A percentile compares a stretch with the other conserved stretches of the same genome.
Evolutionary conservation across 208 protist genomes (phyloP).

Genomic region (Hexamita inflata): DNA sequence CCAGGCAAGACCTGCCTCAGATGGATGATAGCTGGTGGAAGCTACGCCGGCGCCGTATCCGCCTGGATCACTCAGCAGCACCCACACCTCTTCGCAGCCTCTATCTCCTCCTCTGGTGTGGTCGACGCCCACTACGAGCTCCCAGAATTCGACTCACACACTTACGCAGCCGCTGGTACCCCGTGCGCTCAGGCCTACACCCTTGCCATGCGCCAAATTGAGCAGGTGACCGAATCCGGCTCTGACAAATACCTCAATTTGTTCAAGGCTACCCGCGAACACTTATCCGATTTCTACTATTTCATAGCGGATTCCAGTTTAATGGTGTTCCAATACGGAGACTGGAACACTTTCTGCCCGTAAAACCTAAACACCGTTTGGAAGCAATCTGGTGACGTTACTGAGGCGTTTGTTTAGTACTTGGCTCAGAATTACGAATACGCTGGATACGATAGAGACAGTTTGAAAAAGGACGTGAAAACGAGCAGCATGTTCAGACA

Average conservation of each 20-base stretch:
- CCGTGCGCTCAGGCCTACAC: not conserved
- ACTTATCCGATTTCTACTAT: conserved; percentile 8
- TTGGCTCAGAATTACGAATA: not conserved
- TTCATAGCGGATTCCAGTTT: conserved; percentile 3
- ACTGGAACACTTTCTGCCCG: not conserved
- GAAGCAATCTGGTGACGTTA: not conserved
- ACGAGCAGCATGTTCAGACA: not conserved
- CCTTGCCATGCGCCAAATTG: not conserved
- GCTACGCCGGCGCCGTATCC: conserved; percentile 7
- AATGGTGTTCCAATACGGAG: conserved; percentile 19
- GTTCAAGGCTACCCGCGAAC: not conserved
- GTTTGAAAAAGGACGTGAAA: not conserved
- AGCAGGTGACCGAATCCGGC: too few relatives aligned
- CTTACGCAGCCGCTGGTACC: not conserved
- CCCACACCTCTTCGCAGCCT: not conserved
- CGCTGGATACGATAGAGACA: not conserved
- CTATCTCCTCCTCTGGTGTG: not conserved
- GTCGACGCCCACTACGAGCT: not conserved
- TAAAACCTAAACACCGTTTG: not conserved
- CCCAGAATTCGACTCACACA: conserved; percentile 26
- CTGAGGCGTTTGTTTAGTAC: not conserved
- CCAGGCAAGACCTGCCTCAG: not conserved
- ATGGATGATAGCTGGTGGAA: conserved; percentile 20
- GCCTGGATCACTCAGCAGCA: not conserved
- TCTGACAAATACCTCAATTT: not conserved